Percentiles rank a stretch among this genome's conserved stretches.
phyloP scores from a whole-genome alignment of 768 basidiomycete genomes.

The Amanita inopinata region DNA sequence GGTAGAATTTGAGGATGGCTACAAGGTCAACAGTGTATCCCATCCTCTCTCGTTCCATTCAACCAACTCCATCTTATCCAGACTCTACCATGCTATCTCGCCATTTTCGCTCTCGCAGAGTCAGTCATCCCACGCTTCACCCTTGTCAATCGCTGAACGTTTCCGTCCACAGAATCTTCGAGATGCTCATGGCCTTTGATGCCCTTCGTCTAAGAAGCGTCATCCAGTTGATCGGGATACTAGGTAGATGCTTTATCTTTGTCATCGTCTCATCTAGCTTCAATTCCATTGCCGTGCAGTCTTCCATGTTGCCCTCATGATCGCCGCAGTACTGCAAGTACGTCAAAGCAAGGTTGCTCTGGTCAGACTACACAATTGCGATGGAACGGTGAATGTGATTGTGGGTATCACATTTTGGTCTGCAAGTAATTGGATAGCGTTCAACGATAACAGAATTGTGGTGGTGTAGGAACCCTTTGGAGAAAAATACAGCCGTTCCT shows the following conservation, averaged over 20 bases:
- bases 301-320: constrained; percentile 67
- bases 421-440: background rate
- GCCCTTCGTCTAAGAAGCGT: constrained; percentile 72
- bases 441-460: constrained; percentile 29
- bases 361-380: constrained; percentile 27
- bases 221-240: constrained; percentile 68
- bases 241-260: constrained; percentile 32
- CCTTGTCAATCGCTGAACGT: constrained; percentile 2
- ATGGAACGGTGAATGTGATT: constrained; percentile 21
- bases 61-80: constrained; percentile 4
- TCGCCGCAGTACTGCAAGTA: constrained; percentile 69
- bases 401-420: constrained; percentile 23
- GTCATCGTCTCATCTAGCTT: background rate
- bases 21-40: constrained; percentile 35
- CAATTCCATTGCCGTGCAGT: constrained; percentile 30
- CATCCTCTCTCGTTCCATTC: background rate
- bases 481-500: constrained; percentile 51
- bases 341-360: constrained; percentile 64
- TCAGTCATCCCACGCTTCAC: constrained; percentile 22
- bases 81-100: constrained; percentile 78
- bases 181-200: constrained; percentile 73
- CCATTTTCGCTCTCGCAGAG: constrained; percentile 78
- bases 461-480: constrained; percentile 49
- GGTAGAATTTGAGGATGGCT: constrained; percentile 34
- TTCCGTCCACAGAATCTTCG: constrained; percentile 51